phyloP scores from a whole-genome alignment of 768 basidiomycete species.

The Naganishia randhawae region DNA sequence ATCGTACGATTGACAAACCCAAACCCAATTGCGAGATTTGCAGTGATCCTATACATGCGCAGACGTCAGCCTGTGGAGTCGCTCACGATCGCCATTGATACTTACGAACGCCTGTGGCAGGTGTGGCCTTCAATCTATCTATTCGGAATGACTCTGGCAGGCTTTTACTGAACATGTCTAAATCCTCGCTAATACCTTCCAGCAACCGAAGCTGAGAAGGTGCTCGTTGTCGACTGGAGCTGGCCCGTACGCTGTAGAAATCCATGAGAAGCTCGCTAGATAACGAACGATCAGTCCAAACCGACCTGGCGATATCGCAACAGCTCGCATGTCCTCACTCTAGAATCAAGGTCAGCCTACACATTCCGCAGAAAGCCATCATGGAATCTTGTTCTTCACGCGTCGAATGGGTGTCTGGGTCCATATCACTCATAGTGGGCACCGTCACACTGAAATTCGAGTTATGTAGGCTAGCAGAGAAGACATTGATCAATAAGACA shows the following conservation, averaged over 20 bases:
- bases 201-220: slow-evolving; percentile 2
- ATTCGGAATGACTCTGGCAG: neutral
- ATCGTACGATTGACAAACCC: slow-evolving; percentile 5
- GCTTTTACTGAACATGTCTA: slow-evolving; percentile 12
- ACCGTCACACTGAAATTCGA: slow-evolving; percentile 29
- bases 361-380: slow-evolving; percentile 30
- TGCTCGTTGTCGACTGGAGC: neutral
- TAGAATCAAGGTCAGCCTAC: slow-evolving; percentile 27
- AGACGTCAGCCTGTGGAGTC: neutral
- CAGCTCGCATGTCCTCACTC: slow-evolving; percentile 15
- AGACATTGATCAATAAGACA: neutral
- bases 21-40: slow-evolving; percentile 24
- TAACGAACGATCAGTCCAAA: neutral
- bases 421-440: slow-evolving; percentile 28
- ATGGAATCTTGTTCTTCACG: slow-evolving; percentile 24
- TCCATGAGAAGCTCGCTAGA: slow-evolving; percentile 22
- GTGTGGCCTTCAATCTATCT: slow-evolving; percentile 10
- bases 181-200: slow-evolving; percentile 17
- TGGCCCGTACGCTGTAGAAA: slow-evolving; percentile 21
- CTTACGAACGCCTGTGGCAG: slow-evolving; percentile 8
- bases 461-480: slow-evolving; percentile 11
- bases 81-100: neutral
- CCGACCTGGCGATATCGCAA: neutral
- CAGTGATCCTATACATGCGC: slow-evolving; percentile 1
- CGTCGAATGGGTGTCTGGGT: slow-evolving; percentile 26